These are phyloP conservation scores for Copromyces sp. DNA, from an alignment of 495 filamentous ascomycete species.

Conservation along the genomic window DNA sequence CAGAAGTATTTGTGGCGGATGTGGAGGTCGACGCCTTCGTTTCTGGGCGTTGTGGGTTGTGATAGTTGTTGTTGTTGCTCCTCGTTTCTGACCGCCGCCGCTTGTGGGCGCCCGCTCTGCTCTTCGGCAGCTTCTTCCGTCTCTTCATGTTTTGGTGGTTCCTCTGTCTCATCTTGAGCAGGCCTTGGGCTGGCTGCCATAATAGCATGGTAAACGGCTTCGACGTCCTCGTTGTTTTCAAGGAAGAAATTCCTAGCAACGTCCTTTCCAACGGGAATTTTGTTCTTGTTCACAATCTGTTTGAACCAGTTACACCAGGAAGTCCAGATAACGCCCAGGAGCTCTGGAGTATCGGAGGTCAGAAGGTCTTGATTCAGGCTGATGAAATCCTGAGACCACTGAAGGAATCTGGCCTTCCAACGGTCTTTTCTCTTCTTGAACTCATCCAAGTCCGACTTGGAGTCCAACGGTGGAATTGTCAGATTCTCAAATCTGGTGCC, in stretches of 20 bases:
- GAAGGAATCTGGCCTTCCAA: slow-evolving; percentile 11
- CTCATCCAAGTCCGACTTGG: background rate
- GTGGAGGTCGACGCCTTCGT: slow-evolving; percentile 15
- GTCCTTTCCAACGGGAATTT: slow-evolving; percentile 5
- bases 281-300: slow-evolving; percentile 4
- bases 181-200: background rate
- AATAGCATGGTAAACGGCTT: background rate
- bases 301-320: slow-evolving; percentile 9
- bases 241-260: slow-evolving; percentile 4
- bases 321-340: background rate
- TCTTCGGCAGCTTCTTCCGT: background rate
- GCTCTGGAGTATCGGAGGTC: background rate
- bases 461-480: background rate
- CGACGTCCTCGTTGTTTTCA: slow-evolving; percentile 1
- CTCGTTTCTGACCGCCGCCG: background rate
- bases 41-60: background rate
- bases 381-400: slow-evolving; percentile 13
- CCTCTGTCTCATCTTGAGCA: background rate
- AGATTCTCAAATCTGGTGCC: background rate
- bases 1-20: slow-evolving; percentile 29
- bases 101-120: background rate
- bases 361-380: slow-evolving; percentile 6
- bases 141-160: background rate
- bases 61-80: background rate
- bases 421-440: background rate